Conservation (phyloP, 345 rosid genomes). For the Geranium brycei region DNA sequence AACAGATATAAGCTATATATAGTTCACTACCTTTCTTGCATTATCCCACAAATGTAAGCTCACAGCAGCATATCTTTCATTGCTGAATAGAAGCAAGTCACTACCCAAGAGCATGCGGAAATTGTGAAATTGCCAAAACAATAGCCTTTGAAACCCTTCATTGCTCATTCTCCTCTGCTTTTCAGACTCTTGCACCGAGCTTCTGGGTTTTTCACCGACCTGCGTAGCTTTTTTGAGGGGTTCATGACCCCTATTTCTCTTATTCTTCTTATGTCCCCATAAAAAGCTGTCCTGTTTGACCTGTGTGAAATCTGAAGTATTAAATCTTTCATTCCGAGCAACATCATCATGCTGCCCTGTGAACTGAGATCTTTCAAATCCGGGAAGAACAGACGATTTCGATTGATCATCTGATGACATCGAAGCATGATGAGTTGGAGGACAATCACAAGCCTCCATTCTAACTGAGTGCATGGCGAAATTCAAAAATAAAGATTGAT, state of each 20-base stretch:
- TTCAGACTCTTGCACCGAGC: conserved; percentile 72
- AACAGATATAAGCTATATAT: conserved; percentile 4
- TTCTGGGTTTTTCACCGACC: conserved; percentile 60
- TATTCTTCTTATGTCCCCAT: conserved; percentile 45
- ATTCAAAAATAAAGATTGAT: conserved; percentile 71
- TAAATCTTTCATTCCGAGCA: conserved; percentile 28
- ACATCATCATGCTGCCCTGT: conserved; percentile 31
- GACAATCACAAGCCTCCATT: conserved; percentile 97
- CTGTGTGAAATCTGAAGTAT: conserved; percentile 33
- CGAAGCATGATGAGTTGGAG: conserved; percentile 44
- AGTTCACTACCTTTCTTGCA: conserved; percentile 47
- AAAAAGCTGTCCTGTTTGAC: conserved; percentile 39
- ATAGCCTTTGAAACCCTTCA: conserved; percentile 69
- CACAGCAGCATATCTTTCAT: conserved; percentile 85
- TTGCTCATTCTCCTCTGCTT: conserved; percentile 50
- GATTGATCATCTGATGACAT: conserved; percentile 28
- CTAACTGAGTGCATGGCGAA: conserved; percentile 98
- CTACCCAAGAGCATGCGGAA: conserved; percentile 92
- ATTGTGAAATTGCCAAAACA: conserved; percentile 96
- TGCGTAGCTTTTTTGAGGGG: conserved; percentile 47
- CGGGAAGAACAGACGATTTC: conserved; percentile 51
- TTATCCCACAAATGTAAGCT: conserved; percentile 93
- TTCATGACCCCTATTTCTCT: conserved; percentile 38
- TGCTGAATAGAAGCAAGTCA: conserved; percentile 85
- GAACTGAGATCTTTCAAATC: conserved; percentile 26